These are phyloP conservation scores for Lentinula lateritia DNA, from an alignment of 768 basidiomycete genomes.

Conservation along the genomic window DNA sequence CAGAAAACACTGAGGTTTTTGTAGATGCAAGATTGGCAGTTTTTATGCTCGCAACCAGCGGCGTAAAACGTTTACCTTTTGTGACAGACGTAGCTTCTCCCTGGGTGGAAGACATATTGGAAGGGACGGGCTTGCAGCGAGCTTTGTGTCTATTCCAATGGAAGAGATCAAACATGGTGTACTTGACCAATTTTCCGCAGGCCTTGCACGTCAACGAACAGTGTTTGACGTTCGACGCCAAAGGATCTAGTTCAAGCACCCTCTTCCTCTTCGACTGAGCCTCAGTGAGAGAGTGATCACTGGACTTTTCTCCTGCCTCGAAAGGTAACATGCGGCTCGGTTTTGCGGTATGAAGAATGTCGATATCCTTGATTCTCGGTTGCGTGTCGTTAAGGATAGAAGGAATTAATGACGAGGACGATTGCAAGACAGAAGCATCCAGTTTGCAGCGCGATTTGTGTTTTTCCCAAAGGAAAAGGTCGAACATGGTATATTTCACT, in stretches of 20 bases:
- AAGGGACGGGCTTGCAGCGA: neutral
- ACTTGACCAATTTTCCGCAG: neutral
- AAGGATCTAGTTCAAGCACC: neutral
- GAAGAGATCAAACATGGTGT: neutral
- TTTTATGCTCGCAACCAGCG: slow-evolving; percentile 19
- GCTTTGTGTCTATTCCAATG: neutral
- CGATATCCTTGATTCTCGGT: too few species aligned
- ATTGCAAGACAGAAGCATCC: too few species aligned
- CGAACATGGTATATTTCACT: neutral
- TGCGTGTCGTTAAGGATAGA: too few species aligned
- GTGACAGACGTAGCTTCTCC: neutral
- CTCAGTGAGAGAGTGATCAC: neutral
- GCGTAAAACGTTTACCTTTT: slow-evolving; percentile 23
- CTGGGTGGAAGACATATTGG: neutral
- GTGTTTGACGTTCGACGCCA: neutral
- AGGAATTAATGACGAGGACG: too few species aligned
- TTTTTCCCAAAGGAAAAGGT: neutral
- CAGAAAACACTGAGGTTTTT: too few species aligned
- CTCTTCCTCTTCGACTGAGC: neutral
- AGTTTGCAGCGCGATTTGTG: too few species aligned
- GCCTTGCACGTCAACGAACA: neutral
- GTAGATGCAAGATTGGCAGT: neutral
- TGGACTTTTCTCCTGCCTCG: too few species aligned
- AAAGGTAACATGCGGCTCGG: too few species aligned
- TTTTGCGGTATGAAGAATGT: too few species aligned